Evolutionary conservation across 192 early-diverging fungal genomes (phyloP), one percentile per base, ranked within the genome.

Genomic region (Funneliformis mosseae): DNA sequence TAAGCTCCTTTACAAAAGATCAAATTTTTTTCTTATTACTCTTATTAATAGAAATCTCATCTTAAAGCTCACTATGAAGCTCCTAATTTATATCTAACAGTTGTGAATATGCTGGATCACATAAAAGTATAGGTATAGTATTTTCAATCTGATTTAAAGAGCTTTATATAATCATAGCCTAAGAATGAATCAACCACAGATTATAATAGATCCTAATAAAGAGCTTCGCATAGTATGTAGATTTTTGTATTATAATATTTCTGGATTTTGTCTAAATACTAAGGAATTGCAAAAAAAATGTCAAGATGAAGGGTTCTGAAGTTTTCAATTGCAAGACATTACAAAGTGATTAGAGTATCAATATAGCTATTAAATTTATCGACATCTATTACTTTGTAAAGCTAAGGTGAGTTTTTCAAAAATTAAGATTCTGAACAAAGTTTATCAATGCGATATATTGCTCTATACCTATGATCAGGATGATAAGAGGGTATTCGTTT

Each of bases 301-400:
- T 42, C 8, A 50, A 50, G 27, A 76, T 27, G 10, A 76, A 76
- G 59, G 33, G 3, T 76, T 76, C 9, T 11, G n/a, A n/a, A n/a
- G n/a, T 60, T 76, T 76, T 76, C 33, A 25, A 76, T 9, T 76
- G 4, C 50, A n/a, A 33, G 55, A 76, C 61, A 76, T 76, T 4
- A 7, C 74, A 76, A 61, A 76, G 1, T 76, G 55, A 55, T 61
- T 76, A 76, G 27, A 61, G 18, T 8, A 76, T 38, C 55, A 76
- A 23, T 74, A 76, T 76, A 14, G 38, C 1, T 38, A 76, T 25
- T 55, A 76, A 76, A 76, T 76, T 7, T 76, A 76, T 76, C 59
- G 18, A 3, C 48, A 14, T 11, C 74, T 27, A 76, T 50, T 8
- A 76, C 23, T 23, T 8, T 27, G 4, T 33, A 76, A 76, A 23